phyloP scores from a whole-genome alignment of 2,329 filamentous ascomycete species.

The Aspergillus persii region DNA sequence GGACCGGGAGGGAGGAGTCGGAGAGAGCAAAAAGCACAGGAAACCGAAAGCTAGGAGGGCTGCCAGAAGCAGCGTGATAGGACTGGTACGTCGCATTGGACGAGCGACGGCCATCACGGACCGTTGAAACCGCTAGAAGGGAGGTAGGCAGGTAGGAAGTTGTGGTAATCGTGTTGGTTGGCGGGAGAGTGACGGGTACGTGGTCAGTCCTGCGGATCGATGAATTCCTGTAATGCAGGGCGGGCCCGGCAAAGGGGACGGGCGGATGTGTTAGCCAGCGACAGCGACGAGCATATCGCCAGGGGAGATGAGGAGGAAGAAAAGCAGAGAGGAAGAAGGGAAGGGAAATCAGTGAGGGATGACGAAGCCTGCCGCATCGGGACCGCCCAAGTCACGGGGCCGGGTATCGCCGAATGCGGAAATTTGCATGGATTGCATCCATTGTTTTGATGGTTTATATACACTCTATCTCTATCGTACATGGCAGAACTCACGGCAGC shows the following conservation, averaged over 20 bases:
- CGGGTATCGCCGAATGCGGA: slow-evolving; percentile 5
- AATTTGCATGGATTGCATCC: neutral
- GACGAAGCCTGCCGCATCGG: neutral
- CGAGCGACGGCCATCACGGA: slow-evolving; percentile 59
- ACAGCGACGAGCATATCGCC: neutral
- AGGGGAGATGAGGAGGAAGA: neutral
- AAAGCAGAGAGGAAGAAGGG: neutral
- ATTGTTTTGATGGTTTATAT: neutral
- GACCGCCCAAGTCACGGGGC: neutral
- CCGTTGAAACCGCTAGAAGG: slow-evolving; percentile 15
- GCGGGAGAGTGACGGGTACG: slow-evolving; percentile 17
- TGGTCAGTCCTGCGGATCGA: slow-evolving; percentile 11
- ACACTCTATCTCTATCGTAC: neutral
- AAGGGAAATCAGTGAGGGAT: neutral
- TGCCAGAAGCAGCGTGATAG: slow-evolving; percentile 71
- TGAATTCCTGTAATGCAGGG: neutral
- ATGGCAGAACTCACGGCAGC: slow-evolving; percentile 32
- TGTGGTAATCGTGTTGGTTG: neutral
- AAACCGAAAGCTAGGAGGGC: slow-evolving; percentile 70
- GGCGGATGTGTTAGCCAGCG: slow-evolving; percentile 10
- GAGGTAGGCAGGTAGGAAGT: neutral
- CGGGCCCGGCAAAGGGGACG: neutral
- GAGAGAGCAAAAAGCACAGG: slow-evolving; percentile 53
- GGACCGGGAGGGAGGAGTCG: slow-evolving; percentile 48
- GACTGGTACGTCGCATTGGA: slow-evolving; percentile 73